These are phyloP conservation scores for Hypoxylon sp. DNA, from an alignment of 2,329 filamentous ascomycete species.

Conservation along the genomic window DNA sequence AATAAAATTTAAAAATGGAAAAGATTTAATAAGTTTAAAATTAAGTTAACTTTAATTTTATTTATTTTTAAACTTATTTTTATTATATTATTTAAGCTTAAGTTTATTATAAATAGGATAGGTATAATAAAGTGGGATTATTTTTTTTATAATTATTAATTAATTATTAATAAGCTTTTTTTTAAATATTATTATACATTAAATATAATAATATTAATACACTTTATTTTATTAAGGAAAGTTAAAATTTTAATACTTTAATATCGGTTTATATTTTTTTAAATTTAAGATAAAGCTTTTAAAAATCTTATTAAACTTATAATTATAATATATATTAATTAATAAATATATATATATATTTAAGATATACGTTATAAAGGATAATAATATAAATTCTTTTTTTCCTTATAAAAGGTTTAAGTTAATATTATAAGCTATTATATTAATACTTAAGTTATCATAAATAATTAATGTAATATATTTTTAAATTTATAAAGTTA, in stretches of 20 bases:
- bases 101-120: constrained; percentile 1
- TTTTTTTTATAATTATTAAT: not conserved
- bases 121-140: constrained; percentile 10
- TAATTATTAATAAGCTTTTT: constrained; percentile 5
- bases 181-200: constrained; percentile 2
- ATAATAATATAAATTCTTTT: too few species aligned
- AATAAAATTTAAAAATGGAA: constrained; percentile 4
- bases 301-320: not conserved
- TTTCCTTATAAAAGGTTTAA: too few species aligned
- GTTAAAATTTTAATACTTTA: not conserved
- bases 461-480: not conserved
- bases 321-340: not conserved
- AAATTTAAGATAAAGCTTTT: not conserved
- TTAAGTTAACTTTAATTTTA: not conserved
- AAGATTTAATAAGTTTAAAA: not conserved
- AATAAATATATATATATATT: not conserved
- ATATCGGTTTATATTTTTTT: too few species aligned
- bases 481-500: not conserved
- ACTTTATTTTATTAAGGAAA: not conserved
- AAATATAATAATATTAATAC: constrained; percentile 1
- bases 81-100: constrained; percentile 2
- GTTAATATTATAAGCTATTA: not conserved
- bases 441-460: not conserved
- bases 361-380: not conserved
- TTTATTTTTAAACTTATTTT: constrained; percentile 11